phyloP scores from a whole-genome alignment of 495 filamentous ascomycete genomes.

The Cercophora newfieldiana region DNA sequence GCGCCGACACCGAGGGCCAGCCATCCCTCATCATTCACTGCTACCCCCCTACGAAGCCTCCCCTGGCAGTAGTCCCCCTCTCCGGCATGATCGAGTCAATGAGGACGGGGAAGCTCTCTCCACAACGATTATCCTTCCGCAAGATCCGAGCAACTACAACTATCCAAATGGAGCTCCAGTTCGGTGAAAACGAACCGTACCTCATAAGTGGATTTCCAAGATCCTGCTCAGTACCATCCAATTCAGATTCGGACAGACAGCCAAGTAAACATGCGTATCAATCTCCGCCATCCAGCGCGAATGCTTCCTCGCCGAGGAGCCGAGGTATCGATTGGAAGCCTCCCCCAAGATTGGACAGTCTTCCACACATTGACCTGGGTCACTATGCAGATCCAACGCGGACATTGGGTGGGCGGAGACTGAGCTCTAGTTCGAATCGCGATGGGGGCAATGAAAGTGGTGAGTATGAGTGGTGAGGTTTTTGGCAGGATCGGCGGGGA shows the following conservation, averaged over 20 bases:
- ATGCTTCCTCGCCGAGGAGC: background rate
- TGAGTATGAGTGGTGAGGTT: background rate
- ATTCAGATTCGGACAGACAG: background rate
- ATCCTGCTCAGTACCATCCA: background rate
- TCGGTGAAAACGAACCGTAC: constrained; percentile 2
- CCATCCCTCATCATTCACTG: constrained; percentile 2
- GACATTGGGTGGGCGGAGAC: constrained; percentile 1
- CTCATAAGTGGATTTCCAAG: constrained; percentile 8
- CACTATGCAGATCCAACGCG: constrained; percentile 4
- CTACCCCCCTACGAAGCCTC: constrained; percentile 1
- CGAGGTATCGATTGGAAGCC: background rate
- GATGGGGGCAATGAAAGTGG: background rate
- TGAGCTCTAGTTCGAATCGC: background rate
- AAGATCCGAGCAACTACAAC: background rate
- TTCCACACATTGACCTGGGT: constrained; percentile 3
- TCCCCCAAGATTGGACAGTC: background rate
- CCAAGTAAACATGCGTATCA: background rate
- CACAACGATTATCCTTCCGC: background rate
- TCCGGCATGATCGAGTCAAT: constrained; percentile 2
- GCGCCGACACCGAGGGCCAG: background rate
- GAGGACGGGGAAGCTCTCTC: constrained; percentile 1
- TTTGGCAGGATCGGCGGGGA: too few species aligned
- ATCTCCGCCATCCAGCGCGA: background rate
- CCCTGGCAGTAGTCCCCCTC: constrained; percentile 1
- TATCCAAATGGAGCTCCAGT: constrained; percentile 7